Evolutionary conservation across 2,329 filamentous ascomycete species (phyloP).

Genomic region (Cadophora luteo-olivacea): DNA sequence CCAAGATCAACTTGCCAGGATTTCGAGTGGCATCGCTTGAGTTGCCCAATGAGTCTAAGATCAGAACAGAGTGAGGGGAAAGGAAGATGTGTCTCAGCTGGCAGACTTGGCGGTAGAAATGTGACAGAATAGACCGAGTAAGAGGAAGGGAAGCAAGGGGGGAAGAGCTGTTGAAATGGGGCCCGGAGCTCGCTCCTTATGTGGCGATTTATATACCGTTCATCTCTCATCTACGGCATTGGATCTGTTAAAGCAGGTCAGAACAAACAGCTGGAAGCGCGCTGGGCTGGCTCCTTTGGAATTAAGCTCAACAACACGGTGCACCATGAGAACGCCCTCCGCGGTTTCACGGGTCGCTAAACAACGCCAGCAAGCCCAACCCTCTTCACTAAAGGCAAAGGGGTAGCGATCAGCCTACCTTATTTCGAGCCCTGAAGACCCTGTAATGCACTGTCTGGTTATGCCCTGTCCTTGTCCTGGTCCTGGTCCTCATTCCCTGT

Average conservation of each 20-base stretch:
- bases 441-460: slow-evolving; percentile 12
- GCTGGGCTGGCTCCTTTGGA: slow-evolving; percentile 6
- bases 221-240: slow-evolving; percentile 2
- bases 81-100: slow-evolving; percentile 7
- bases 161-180: neutral
- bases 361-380: slow-evolving; percentile 14
- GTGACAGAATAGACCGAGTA: neutral
- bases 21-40: slow-evolving; percentile 10
- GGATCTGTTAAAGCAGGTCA: neutral
- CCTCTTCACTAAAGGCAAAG: slow-evolving; percentile 20
- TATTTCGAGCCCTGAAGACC: slow-evolving; percentile 29
- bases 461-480: neutral
- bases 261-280: neutral
- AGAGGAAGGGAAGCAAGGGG: neutral
- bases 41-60: slow-evolving; percentile 9
- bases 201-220: slow-evolving; percentile 2
- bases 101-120: neutral
- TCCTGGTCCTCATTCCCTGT: neutral
- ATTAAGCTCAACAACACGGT: slow-evolving; percentile 13
- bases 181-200: neutral
- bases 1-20: neutral
- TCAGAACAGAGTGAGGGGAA: slow-evolving; percentile 13
- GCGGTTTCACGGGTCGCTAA: slow-evolving; percentile 15
- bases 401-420: slow-evolving; percentile 36
- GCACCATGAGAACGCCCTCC: slow-evolving; percentile 14